phyloP scores from a whole-genome alignment of 257 asterid genomes.

The Prunella vulgaris region DNA sequence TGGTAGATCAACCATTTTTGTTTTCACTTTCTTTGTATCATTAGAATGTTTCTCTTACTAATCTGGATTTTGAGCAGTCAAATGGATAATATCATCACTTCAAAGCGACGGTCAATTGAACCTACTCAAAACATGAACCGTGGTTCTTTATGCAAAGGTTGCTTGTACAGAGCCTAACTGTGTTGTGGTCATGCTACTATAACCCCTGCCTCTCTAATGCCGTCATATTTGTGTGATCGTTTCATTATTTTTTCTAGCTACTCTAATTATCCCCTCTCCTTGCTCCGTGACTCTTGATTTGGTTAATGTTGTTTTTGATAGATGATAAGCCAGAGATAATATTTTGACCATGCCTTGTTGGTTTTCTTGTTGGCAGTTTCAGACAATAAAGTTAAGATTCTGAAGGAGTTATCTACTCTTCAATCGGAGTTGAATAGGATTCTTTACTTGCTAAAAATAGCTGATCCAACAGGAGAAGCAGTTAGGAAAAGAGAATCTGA shows the following conservation, averaged over 20 bases:
- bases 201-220: neutral
- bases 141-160: neutral
- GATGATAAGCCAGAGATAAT: neutral
- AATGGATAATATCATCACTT: neutral
- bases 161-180: neutral
- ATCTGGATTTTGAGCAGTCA: slow-evolving; percentile 10
- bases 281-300: slow-evolving; percentile 2
- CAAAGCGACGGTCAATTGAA: neutral
- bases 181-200: neutral
- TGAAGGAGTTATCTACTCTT: slow-evolving; percentile 55
- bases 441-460: slow-evolving; percentile 78
- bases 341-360: slow-evolving; percentile 14
- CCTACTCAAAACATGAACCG: neutral
- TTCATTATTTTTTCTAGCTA: neutral
- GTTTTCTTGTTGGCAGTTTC: slow-evolving; percentile 42
- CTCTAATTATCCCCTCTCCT: neutral
- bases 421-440: slow-evolving; percentile 82
- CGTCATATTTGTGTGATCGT: neutral
- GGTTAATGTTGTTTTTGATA: neutral
- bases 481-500: slow-evolving; percentile 52
- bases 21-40: neutral
- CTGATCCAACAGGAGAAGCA: slow-evolving; percentile 95
- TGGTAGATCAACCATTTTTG: neutral
- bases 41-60: neutral
- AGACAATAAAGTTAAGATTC: slow-evolving; percentile 57